Evolutionary conservation across 1,284 basidiomycete genomes (phyloP), one percentile per base, ranked within the genome.

Genomic region (Apiotrichum gracile): DNA sequence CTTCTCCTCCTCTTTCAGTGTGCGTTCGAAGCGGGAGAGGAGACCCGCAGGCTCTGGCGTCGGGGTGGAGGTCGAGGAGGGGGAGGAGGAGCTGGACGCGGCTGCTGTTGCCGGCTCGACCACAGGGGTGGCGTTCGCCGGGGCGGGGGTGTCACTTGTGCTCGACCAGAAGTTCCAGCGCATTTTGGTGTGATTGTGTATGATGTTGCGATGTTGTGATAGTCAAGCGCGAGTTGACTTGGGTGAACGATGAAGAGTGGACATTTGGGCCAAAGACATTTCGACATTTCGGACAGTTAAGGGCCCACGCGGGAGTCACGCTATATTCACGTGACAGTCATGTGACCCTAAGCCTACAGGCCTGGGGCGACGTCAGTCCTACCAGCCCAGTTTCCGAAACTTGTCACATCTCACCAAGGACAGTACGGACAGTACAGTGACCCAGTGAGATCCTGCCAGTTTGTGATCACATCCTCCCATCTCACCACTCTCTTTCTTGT

Each of bases 1-100:
- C 54, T 56, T 51, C 46, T 69, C 61, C 62, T 76, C 75, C 45
- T 75, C 71, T 34, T 61, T 48, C 29, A 75, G 48, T 13, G 67
- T 62, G 14, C 45, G 47, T 34, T 73, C 67, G 41, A 64, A 73
- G 3, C 66, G 63, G 24, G 56, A 54, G 4, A 67, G 51, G 1
- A 60, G 55, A 17, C 63, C 62, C 4, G 52, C 51, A 4, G 55
- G 33, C 16, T 38, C 49, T 29, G 46, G 25, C 17, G 47, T 25
- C 33, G 31, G 5, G 14, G 22, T 10, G 44, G 44, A 14, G 44
- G 44, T 4, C 16, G 29, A 19, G 17, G 31, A 45, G 17, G 29
- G n/a, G 19, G 22, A 4, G 8, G 21, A 6, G 21, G 44, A 17
- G 33, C 22, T 9, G 44, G 21, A 3, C 12, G 10, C 22, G 16